phyloP scores from a whole-genome alignment of 2,329 filamentous ascomycete species.

The Fusarium aywerte region DNA sequence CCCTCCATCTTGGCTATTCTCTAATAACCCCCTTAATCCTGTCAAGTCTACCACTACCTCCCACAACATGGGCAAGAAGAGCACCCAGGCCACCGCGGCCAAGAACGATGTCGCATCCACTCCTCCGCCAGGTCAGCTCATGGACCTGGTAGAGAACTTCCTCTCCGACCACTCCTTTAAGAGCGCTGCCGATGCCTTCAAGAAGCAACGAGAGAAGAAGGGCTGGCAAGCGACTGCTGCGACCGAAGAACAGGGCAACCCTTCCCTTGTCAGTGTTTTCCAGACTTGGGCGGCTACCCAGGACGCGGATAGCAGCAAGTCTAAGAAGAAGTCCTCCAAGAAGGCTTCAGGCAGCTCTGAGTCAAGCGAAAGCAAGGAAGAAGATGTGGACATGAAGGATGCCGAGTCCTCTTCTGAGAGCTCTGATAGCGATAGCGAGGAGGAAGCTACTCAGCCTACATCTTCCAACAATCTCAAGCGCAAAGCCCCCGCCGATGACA shows the following conservation, averaged over 20 bases:
- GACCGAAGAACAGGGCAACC: slow-evolving; percentile 36
- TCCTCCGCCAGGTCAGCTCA: slow-evolving; percentile 67
- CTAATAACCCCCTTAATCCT: slow-evolving; percentile 52
- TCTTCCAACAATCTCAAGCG: slow-evolving; percentile 53
- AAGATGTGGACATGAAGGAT: slow-evolving; percentile 62
- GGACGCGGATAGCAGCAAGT: slow-evolving; percentile 29
- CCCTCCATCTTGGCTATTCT: slow-evolving; percentile 58
- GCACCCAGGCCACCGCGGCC: slow-evolving; percentile 33
- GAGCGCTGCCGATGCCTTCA: slow-evolving; percentile 69
- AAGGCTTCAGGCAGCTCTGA: slow-evolving; percentile 26
- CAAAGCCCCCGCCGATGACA: slow-evolving; percentile 52
- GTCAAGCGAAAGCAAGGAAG: slow-evolving; percentile 47
- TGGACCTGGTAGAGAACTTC: slow-evolving; percentile 75
- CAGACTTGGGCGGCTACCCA: slow-evolving; percentile 59
- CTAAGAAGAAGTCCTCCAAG: slow-evolving; percentile 40
- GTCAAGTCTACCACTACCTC: slow-evolving; percentile 26
- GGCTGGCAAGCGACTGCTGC: slow-evolving; percentile 54
- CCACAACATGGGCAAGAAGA: slow-evolving; percentile 52
- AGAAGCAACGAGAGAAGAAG: slow-evolving; percentile 68
- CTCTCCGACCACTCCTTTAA: slow-evolving; percentile 73
- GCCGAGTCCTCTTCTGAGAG: slow-evolving; percentile 51
- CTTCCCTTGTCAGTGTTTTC: slow-evolving; percentile 63
- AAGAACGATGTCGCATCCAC: slow-evolving; percentile 38
- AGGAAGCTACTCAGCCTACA: slow-evolving; percentile 40
- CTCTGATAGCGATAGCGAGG: slow-evolving; percentile 41